Percentiles rank a stretch among this genome's conserved stretches.
Evolutionary conservation across 2,329 filamentous ascomycete genomes (phyloP).

Genomic region (Akanthomyces dipterigenus): DNA sequence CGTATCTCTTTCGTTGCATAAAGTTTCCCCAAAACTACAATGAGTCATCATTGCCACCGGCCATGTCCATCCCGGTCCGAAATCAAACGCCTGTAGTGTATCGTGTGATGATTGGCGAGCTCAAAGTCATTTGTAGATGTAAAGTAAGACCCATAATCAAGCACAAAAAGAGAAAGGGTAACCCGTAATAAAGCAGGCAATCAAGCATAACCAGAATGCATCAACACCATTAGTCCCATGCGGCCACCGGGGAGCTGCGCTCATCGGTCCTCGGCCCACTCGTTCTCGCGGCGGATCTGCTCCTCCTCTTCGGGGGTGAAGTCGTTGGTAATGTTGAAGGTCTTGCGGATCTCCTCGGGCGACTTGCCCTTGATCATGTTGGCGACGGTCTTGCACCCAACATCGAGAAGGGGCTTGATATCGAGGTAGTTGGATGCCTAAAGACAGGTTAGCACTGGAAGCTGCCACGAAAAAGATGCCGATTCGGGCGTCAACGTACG

Average conservation of each 20-base stretch:
- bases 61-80: neutral
- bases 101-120: neutral
- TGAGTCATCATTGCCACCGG: neutral
- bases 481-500: conserved; percentile 43
- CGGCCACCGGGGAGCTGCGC: neutral
- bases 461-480: neutral
- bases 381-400: conserved; percentile 98
- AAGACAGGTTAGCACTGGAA: conserved; percentile 9
- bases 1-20: neutral
- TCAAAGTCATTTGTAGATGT: neutral
- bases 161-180: conserved; percentile 10
- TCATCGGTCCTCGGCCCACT: conserved; percentile 82
- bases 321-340: conserved; percentile 99
- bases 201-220: conserved; percentile 2
- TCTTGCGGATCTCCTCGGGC: conserved; percentile 97
- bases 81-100: conserved; percentile 11
- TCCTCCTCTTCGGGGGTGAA: conserved; percentile 99
- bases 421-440: conserved; percentile 97
- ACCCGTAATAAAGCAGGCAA: neutral
- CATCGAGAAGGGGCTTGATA: conserved; percentile 95
- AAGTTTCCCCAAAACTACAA: neutral
- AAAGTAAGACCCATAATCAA: conserved; percentile 8
- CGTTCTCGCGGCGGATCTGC: conserved; percentile 87
- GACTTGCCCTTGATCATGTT: conserved; percentile 99
- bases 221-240: neutral